Evolutionary conservation across 2,329 filamentous ascomycete species (phyloP), one percentile per base, ranked within the genome.

Genomic region (Pyricularia pennisetigena): DNA sequence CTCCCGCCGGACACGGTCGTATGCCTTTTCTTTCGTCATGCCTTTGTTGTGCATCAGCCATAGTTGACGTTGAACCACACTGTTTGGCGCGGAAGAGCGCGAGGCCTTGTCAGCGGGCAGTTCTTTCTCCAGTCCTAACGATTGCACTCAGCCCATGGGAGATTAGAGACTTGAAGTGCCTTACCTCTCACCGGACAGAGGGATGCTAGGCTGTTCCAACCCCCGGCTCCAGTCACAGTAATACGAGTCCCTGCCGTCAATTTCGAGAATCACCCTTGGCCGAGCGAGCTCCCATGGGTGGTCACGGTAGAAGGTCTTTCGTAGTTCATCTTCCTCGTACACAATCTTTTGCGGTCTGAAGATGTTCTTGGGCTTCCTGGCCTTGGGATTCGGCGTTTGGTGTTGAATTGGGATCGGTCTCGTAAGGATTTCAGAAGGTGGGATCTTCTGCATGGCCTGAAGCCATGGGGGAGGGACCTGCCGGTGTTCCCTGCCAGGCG

Each of bases 261-360:
- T 83, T 80, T 99, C 95, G 10, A 98, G 81, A 64, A 99, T 82
- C 69, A 97, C 84, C 72, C 92, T 86, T 68, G 95, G 95, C 71
- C 94, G 86, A 23, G 95, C 95, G 75, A 99, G 82, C 80, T 99
- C 95, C 95, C 95, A 99, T 5, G 95, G 95, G 77, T 99, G 95
- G 78, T 99, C 94, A 75, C 85, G 88, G 82, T 92, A 99, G 81
- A 98, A 99, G 30, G 89, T 87, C 72, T 80, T 83, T 71, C 95
- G 89, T 74, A 99, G 83, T 70, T 81, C 79, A 79, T 99, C 95
- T 78, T 99, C 95, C 70, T 90, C 87, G 77, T 95, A 97, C 68
- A 81, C 81, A 71, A 99, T 89, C 69, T 82, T 80, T 71, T 93
- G 86, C 1, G 95, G 95, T 73, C 89, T 87, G 82, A 94, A 98